Conservation (phyloP, 2,329 filamentous ascomycete species). For the Aureobasidium mangrovei region DNA sequence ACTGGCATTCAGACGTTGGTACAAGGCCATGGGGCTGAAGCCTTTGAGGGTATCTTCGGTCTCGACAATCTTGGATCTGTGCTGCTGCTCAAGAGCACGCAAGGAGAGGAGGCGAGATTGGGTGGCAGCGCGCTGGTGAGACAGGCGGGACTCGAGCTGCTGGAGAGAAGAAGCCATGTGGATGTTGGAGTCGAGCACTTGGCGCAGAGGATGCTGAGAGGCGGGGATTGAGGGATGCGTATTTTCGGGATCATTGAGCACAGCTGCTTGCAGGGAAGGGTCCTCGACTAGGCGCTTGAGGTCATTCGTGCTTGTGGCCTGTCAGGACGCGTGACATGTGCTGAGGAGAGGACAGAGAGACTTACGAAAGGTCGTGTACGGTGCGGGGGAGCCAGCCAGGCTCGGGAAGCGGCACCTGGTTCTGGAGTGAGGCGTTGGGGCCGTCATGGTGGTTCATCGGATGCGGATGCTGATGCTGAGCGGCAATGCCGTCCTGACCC, state of each 20-base stretch:
- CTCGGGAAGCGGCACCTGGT: constrained; percentile 28
- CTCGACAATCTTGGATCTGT: constrained; percentile 77
- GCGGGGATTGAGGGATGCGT: constrained; percentile 63
- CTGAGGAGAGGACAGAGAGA: constrained; percentile 19
- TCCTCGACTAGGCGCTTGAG: constrained; percentile 60
- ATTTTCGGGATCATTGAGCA: constrained; percentile 58
- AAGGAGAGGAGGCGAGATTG: constrained; percentile 76
- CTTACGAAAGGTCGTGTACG: constrained; percentile 74
- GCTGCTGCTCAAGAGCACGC: constrained; percentile 83
- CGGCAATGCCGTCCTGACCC: constrained; percentile 23
- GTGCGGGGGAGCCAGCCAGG: constrained; percentile 71
- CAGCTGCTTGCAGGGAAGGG: constrained; percentile 60
- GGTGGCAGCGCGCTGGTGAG: constrained; percentile 57
- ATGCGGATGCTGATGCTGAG: constrained; percentile 18
- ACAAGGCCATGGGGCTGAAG: constrained; percentile 79
- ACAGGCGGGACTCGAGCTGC: constrained; percentile 51
- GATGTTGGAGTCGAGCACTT: constrained; percentile 62
- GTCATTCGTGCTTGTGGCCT: constrained; percentile 44
- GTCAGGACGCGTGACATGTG: neutral
- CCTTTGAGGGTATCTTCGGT: constrained; percentile 78
- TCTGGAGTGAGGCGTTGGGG: neutral
- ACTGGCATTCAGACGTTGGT: constrained; percentile 67
- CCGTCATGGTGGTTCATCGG: constrained; percentile 15
- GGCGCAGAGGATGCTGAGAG: constrained; percentile 55
- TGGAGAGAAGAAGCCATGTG: constrained; percentile 56